Conservation (phyloP, 306 rosid species). For the Vicia sativa region DNA sequence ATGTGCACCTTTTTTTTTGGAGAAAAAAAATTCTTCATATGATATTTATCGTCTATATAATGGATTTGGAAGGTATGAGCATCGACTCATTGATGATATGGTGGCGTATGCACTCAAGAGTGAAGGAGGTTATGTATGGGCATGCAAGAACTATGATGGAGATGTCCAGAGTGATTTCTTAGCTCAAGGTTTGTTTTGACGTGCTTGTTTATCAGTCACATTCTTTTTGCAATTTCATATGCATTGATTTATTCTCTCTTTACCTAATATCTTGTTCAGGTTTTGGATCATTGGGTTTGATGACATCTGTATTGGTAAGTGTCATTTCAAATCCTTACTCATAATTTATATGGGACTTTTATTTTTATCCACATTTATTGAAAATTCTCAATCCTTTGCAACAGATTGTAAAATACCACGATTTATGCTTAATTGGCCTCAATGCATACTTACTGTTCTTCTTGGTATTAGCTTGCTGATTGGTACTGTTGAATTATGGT, state of each 20-base stretch:
- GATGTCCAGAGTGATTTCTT: constrained; percentile 98
- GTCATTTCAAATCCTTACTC: not conserved
- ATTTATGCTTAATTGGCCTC: not conserved
- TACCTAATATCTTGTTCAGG: constrained; percentile 57
- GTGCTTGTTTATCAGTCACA: constrained; percentile 10
- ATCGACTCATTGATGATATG: constrained; percentile 99
- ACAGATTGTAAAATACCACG: not conserved
- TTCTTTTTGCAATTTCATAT: constrained; percentile 32
- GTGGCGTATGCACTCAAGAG: constrained; percentile 97
- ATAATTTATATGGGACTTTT: constrained; percentile 10
- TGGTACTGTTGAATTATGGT: constrained; percentile 29
- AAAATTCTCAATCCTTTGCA: constrained; percentile 2
- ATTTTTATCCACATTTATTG: constrained; percentile 17
- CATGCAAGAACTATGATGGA: constrained; percentile 99
- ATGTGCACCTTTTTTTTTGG: not conserved
- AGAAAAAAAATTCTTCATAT: not conserved
- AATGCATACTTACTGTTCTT: constrained; percentile 9
- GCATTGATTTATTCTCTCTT: not conserved
- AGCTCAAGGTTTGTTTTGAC: constrained; percentile 80
- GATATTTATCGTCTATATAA: constrained; percentile 20
- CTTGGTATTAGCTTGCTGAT: constrained; percentile 8
- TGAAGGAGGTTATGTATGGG: constrained; percentile 99
- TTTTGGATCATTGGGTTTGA: constrained; percentile 97
- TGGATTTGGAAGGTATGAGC: constrained; percentile 82
- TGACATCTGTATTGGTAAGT: constrained; percentile 97